phyloP scores from a whole-genome alignment of 1,139 yeast species.

The Yamadazyma conglobata region DNA sequence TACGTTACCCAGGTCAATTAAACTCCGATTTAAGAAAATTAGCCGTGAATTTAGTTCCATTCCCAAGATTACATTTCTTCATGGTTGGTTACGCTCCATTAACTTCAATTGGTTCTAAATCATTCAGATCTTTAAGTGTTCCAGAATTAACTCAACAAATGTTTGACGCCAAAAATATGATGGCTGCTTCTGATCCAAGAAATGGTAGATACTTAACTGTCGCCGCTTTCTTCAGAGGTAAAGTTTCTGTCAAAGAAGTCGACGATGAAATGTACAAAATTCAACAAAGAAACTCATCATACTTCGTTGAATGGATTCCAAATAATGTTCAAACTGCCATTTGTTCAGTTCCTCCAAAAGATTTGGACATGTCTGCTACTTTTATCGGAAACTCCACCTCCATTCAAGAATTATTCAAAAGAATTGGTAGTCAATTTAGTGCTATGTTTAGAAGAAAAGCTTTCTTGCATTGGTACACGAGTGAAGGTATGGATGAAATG shows the following conservation, averaged over 20 bases:
- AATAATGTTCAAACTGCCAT: slow-evolving; percentile 93
- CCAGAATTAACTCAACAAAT: slow-evolving; percentile 92
- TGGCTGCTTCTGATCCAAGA: slow-evolving; percentile 93
- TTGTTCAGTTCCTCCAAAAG: slow-evolving; percentile 86
- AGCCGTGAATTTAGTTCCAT: slow-evolving; percentile 90
- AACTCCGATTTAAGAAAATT: slow-evolving; percentile 88
- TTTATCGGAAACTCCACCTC: slow-evolving; percentile 91
- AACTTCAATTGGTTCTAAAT: slow-evolving; percentile 73
- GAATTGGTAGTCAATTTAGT: slow-evolving; percentile 85
- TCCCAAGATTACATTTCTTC: slow-evolving; percentile 92
- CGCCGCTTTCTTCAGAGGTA: slow-evolving; percentile 91
- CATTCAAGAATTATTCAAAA: slow-evolving; percentile 83
- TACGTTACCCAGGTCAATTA: slow-evolving; percentile 92
- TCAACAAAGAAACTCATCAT: slow-evolving; percentile 74
- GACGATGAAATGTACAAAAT: slow-evolving; percentile 89
- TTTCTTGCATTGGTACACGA: slow-evolving; percentile 92
- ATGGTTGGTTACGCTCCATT: slow-evolving; percentile 95
- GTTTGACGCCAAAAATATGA: slow-evolving; percentile 89
- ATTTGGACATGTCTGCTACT: slow-evolving; percentile 84
- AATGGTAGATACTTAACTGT: slow-evolving; percentile 92
- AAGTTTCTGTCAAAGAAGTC: slow-evolving; percentile 86
- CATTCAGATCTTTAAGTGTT: slow-evolving; percentile 80
- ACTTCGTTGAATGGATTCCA: slow-evolving; percentile 96
- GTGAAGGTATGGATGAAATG: slow-evolving; percentile 94
- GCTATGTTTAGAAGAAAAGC: slow-evolving; percentile 94